These are phyloP conservation scores for Dryadomyces quercivorus DNA, from an alignment of 2,329 filamentous ascomycete species.

Conservation along the genomic window DNA sequence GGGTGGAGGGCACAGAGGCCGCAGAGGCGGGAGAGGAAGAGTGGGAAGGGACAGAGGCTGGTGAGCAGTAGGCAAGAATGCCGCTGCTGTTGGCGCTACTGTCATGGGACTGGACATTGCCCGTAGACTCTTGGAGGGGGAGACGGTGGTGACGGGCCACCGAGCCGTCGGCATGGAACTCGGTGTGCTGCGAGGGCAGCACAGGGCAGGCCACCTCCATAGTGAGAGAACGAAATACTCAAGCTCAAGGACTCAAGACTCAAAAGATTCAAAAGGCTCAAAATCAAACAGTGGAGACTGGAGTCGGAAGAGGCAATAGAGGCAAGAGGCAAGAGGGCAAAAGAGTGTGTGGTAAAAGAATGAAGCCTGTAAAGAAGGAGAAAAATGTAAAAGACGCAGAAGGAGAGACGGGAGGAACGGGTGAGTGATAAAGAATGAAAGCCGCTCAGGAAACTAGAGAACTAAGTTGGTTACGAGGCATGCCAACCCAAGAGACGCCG, in stretches of 20 bases:
- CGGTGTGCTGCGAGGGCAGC: constrained; percentile 35
- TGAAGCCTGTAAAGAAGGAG: neutral
- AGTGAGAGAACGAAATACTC: constrained; percentile 9
- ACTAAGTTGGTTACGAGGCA: neutral
- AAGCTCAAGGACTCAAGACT: neutral
- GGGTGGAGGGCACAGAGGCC: constrained; percentile 15
- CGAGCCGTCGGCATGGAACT: constrained; percentile 27
- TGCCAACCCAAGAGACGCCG: neutral
- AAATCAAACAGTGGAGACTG: neutral
- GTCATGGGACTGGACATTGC: constrained; percentile 32
- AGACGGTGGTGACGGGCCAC: constrained; percentile 30
- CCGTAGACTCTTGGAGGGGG: constrained; percentile 39
- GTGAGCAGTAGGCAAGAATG: constrained; percentile 27
- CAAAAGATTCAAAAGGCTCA: too few species aligned
- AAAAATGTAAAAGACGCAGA: neutral
- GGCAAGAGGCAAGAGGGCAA: neutral
- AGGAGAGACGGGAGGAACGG: neutral
- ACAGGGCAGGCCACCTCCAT: constrained; percentile 33
- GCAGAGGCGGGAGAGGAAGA: constrained; percentile 5
- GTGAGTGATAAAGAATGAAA: constrained; percentile 1
- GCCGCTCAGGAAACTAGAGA: neutral
- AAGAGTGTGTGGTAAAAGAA: neutral
- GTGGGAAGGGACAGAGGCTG: constrained; percentile 16
- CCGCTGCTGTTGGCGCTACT: constrained; percentile 5
- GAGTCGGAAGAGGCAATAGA: neutral